These are phyloP conservation scores for Penicillium rolfsii DNA, from an alignment of 2,329 filamentous ascomycete genomes.

Conservation along the genomic window DNA sequence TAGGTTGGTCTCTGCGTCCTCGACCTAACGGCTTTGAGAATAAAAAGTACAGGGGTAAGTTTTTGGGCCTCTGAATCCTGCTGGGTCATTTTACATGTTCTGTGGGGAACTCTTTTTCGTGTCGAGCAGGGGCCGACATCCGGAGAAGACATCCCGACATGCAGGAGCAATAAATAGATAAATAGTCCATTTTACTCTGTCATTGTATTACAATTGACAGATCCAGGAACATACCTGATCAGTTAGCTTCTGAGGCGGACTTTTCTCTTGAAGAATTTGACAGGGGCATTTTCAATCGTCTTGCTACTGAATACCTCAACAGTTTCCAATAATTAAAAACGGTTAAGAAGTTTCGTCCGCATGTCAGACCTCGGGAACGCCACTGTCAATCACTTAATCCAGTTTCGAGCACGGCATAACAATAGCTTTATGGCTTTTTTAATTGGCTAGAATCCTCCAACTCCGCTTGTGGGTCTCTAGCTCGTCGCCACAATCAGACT, in stretches of 20 bases:
- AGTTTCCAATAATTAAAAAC: neutral
- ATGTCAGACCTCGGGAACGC: neutral
- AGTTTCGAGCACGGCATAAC: neutral
- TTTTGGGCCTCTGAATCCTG: too few species aligned
- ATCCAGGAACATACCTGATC: neutral
- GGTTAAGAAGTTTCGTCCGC: neutral
- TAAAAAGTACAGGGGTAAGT: slow-evolving; percentile 6
- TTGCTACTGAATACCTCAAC: neutral
- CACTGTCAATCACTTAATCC: neutral
- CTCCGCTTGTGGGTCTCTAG: neutral
- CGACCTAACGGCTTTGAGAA: slow-evolving; percentile 1
- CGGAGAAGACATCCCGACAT: neutral
- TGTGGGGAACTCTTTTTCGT: neutral
- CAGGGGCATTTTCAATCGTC: neutral
- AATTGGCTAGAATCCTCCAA: neutral
- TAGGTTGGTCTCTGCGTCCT: neutral
- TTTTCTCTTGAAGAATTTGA: neutral
- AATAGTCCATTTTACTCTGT: too few species aligned
- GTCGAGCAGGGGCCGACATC: neutral
- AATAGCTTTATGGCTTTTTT: neutral
- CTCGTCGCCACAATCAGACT: neutral
- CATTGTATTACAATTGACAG: neutral
- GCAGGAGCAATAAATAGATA: neutral
- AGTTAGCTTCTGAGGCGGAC: neutral
- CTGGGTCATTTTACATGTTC: neutral